Evolutionary conservation across 2,329 filamentous ascomycete genomes (phyloP), one percentile per base, ranked within the genome.

Genomic region (Juglanconis oblonga): DNA sequence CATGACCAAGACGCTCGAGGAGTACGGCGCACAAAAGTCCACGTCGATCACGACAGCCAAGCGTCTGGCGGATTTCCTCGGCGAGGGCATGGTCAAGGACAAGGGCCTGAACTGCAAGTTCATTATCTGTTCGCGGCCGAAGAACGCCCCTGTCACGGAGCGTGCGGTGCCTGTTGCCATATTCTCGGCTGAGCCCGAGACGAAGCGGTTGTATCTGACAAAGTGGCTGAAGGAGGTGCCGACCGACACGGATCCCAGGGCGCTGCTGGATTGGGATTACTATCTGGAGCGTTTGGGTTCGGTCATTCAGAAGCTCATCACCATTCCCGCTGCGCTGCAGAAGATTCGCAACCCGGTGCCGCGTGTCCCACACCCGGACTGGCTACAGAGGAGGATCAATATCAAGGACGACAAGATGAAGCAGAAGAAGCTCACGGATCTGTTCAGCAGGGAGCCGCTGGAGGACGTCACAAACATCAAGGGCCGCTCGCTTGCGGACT

Each of bases 41-140:
- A 99, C 95, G 1, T 97, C 95, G n/a, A 99, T 99, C 72, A 99
- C 95, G 2, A 99, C 95, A 0, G 95, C 95, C 10, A 95, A 89
- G 69, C 92, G 95, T 64, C 77, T 99, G 47, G 95, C 95, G 40
- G 95, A 99, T 70, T 99, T 99, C 71, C 72, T 99, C 64, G 95
- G 95, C 40, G 94, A 97, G 72, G 92, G 97, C 71, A 99, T 99
- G 96, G 88, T 97, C 69, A 99, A 99, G 71, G 96, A 99, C 76
- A 99, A 98, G 75, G 95, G 95, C 3, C 75, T 99, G 67, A 99
- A 99, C 78, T 99, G 95, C 87, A 98, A 98, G 76, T 99, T 98
- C 74, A 97, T 99, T 72, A 97, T 99, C 70, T 97, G 93, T 55
- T 84, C 92, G 13, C 86, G 84, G 64, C 95, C 95, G 4, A 90